A percentile compares a stretch with the other conserved stretches of the same genome.
These are phyloP conservation scores for Erodium maritimum DNA, from an alignment of 345 rosid genomes.

Conservation along the genomic window DNA sequence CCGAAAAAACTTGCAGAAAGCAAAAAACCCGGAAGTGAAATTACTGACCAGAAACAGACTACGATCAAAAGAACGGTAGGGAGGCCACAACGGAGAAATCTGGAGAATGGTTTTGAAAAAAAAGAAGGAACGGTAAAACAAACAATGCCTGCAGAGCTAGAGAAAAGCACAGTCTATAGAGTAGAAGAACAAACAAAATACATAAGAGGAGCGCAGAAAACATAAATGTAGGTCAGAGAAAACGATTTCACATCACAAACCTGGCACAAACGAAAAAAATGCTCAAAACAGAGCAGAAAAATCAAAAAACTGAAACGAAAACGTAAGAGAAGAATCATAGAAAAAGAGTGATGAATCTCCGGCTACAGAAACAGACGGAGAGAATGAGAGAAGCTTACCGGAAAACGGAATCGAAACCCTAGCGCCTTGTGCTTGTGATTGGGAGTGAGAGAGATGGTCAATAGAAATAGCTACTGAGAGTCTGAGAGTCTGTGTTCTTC, in stretches of 20 bases:
- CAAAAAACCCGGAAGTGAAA: not conserved
- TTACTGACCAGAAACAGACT: not conserved
- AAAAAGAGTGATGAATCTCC: not conserved
- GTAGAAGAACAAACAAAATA: too few species aligned
- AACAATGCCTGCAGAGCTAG: not conserved
- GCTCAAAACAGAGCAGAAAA: not conserved
- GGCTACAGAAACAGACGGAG: not conserved
- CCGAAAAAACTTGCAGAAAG: too few species aligned
- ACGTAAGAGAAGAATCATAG: not conserved
- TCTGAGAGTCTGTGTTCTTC: too few species aligned
- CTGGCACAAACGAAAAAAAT: not conserved
- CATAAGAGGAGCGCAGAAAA: not conserved
- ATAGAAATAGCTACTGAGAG: too few species aligned
- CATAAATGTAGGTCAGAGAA: not conserved
- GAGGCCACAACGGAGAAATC: not conserved
- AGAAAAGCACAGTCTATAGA: not conserved
- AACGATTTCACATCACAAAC: not conserved
- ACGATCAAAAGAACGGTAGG: not conserved
- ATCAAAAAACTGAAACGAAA: not conserved
- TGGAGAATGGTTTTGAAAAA: too few species aligned
- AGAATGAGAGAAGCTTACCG: not conserved
- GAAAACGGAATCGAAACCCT: not conserved
- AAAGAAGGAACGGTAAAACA: not conserved
- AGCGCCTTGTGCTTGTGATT: not conserved
- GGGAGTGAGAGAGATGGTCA: not conserved